Percentiles rank a stretch among this genome's conserved stretches.
These are phyloP conservation scores for Trametes versicolor DNA, from an alignment of 1,284 basidiomycete species.

Conservation along the genomic window DNA sequence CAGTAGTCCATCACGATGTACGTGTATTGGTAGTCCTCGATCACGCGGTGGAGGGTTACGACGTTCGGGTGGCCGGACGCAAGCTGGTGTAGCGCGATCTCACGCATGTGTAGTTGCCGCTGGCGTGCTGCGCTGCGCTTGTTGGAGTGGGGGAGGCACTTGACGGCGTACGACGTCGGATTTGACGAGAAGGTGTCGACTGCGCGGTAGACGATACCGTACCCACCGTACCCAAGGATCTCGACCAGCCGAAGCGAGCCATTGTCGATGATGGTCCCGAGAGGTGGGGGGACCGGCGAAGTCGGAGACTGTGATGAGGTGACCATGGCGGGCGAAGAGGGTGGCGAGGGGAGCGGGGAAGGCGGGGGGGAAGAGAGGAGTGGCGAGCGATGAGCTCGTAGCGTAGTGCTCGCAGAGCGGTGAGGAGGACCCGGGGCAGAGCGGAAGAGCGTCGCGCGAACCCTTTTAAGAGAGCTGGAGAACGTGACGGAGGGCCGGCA, in stretches of 20 bases:
- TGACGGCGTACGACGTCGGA: slow-evolving; percentile 85
- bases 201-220: slow-evolving; percentile 96
- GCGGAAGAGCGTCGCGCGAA: slow-evolving; percentile 33
- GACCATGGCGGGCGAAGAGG: slow-evolving; percentile 61
- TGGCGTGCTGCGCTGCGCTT: slow-evolving; percentile 67
- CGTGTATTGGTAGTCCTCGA: slow-evolving; percentile 77
- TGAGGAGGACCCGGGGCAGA: slow-evolving; percentile 38
- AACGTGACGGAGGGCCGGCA: slow-evolving; percentile 47
- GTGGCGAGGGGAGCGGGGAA: slow-evolving; percentile 48
- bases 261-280: slow-evolving; percentile 84
- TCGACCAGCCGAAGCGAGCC: slow-evolving; percentile 88
- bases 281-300: slow-evolving; percentile 67
- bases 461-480: slow-evolving; percentile 41
- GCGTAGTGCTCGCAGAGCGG: slow-evolving; percentile 37
- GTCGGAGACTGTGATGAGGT: slow-evolving; percentile 55
- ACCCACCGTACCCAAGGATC: slow-evolving; percentile 93
- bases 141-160: slow-evolving; percentile 79
- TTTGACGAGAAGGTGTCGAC: slow-evolving; percentile 66
- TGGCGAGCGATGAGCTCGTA: slow-evolving; percentile 37
- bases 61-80: slow-evolving; percentile 90
- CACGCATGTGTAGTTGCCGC: slow-evolving; percentile 78
- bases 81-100: slow-evolving; percentile 88
- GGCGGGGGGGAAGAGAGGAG: slow-evolving; percentile 22
- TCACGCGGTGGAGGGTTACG: slow-evolving; percentile 89
- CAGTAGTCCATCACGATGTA: slow-evolving; percentile 78